Conservation (phyloP, 169 alveolate species). For the Eimeria sp. region DNA sequence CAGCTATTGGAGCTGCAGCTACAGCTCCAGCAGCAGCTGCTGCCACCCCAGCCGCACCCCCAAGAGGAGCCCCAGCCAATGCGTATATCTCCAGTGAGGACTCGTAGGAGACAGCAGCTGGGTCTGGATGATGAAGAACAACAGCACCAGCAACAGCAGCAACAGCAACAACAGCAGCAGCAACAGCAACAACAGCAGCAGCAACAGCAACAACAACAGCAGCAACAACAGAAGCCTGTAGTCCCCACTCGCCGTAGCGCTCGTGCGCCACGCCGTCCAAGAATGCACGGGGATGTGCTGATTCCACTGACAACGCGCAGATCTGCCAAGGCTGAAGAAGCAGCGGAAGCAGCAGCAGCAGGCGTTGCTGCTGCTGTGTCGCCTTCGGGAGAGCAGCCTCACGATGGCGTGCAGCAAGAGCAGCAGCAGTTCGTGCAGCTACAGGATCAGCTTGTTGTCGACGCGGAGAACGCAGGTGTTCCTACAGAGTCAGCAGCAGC, state of each 20-base stretch:
- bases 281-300: conserved; percentile 52
- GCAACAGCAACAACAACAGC: conserved; percentile 43
- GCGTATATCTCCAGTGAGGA: conserved; percentile 40
- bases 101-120: conserved; percentile 48
- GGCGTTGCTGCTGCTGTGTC: conserved; percentile 34
- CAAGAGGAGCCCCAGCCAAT: conserved; percentile 25
- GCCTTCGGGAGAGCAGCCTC: conserved; percentile 57
- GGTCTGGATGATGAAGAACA: conserved; percentile 59
- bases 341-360: conserved; percentile 51
- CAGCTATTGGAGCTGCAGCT: conserved; percentile 29
- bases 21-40: conserved; percentile 59
- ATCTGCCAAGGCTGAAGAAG: conserved; percentile 50
- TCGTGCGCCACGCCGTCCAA: conserved; percentile 77
- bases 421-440: conserved; percentile 55
- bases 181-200: conserved; percentile 62
- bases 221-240: conserved; percentile 57
- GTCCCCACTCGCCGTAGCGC: conserved; percentile 81
- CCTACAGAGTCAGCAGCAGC: not conserved
- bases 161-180: conserved; percentile 61
- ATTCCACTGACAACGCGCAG: conserved; percentile 36
- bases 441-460: conserved; percentile 60
- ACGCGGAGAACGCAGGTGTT: not conserved
- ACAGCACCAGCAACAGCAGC: conserved; percentile 62
- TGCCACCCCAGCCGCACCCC: conserved; percentile 30
- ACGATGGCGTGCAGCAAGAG: conserved; percentile 62